These are phyloP conservation scores for Heteromeles arbutifolia DNA, from an alignment of 306 rosid genomes.

Conservation along the genomic window DNA sequence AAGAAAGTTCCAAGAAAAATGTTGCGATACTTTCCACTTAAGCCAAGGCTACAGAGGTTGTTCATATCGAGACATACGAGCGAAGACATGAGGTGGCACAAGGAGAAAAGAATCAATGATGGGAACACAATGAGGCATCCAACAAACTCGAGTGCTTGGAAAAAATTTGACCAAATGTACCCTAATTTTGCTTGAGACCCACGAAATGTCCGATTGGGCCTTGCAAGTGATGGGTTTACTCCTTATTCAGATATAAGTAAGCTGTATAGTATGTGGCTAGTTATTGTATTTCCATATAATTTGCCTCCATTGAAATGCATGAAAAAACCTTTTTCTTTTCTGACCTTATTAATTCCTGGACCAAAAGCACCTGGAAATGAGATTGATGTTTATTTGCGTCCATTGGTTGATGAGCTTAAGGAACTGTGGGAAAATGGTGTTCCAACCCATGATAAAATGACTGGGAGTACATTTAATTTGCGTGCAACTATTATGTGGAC, in stretches of 20 bases:
- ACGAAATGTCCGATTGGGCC: neutral
- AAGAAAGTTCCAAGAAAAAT: neutral
- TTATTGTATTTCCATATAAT: neutral
- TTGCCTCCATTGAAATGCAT: neutral
- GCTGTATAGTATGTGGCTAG: neutral
- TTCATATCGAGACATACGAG: neutral
- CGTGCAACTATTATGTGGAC: neutral
- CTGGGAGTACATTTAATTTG: neutral
- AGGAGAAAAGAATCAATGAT: neutral
- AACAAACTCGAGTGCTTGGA: neutral
- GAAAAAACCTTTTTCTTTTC: neutral
- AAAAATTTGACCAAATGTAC: neutral
- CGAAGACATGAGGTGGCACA: conserved; percentile 3
- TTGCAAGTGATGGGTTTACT: neutral
- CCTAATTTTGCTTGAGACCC: neutral
- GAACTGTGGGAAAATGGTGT: neutral
- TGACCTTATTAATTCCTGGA: neutral
- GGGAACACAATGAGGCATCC: neutral
- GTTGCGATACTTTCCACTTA: neutral
- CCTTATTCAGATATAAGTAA: neutral
- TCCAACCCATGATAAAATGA: neutral
- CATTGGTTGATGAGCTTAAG: neutral
- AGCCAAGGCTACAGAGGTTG: neutral
- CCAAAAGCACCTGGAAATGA: neutral
- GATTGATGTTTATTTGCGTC: neutral